Evolutionary conservation across 192 early-diverging fungal species (phyloP).

Genomic region (Coemansia sp.): DNA sequence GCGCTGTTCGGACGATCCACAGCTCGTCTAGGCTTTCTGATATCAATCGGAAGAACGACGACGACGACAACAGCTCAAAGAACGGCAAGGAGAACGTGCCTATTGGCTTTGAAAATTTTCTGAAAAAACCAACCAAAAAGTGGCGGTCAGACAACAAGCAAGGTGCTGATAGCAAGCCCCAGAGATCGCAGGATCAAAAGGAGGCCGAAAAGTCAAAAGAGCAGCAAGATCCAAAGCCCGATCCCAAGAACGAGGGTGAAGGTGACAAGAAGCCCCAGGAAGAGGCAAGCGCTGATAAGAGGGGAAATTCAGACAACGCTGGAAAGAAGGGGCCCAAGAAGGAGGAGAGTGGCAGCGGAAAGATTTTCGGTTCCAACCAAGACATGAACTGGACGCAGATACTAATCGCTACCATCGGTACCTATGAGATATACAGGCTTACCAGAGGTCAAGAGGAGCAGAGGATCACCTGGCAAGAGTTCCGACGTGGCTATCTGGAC

Average conservation of each 20-base stretch:
- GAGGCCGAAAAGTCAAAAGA: constrained; percentile 7
- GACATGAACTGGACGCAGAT: constrained; percentile 37
- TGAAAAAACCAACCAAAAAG: constrained; percentile 55
- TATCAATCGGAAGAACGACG: constrained; percentile 12
- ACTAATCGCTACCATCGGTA: constrained; percentile 12
- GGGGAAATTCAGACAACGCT: constrained; percentile 20
- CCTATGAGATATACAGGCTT: constrained; percentile 21
- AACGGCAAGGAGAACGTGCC: constrained; percentile 53
- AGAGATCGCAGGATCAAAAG: constrained; percentile 9
- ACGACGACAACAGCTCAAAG: neutral
- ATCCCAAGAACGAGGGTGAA: constrained; percentile 18
- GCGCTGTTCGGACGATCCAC: constrained; percentile 35
- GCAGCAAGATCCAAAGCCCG: constrained; percentile 14
- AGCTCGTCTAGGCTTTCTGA: constrained; percentile 23
- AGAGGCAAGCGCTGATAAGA: constrained; percentile 10
- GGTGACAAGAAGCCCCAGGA: constrained; percentile 13
- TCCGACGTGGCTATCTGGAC: constrained; percentile 83
- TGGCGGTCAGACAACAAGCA: constrained; percentile 30
- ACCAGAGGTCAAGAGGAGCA: constrained; percentile 15
- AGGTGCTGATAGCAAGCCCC: constrained; percentile 19
- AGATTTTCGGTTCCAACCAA: constrained; percentile 33
- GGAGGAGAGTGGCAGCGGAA: constrained; percentile 24
- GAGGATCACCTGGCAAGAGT: constrained; percentile 93
- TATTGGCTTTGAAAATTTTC: constrained; percentile 72
- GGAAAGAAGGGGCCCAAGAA: constrained; percentile 42